Evolutionary conservation across 768 basidiomycete genomes (phyloP).

Genomic region (Russula earlei): DNA sequence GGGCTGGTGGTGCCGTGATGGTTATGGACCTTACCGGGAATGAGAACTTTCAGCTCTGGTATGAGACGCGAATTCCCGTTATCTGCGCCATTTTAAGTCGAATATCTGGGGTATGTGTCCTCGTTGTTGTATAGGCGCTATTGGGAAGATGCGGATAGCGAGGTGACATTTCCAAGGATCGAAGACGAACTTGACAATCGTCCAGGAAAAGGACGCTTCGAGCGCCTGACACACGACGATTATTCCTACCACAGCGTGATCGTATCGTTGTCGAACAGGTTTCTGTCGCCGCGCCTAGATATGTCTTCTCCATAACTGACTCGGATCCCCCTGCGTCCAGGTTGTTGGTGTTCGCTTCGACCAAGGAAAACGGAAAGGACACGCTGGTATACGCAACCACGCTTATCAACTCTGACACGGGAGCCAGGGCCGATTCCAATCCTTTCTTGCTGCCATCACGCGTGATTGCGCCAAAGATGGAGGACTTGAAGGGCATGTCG

Average conservation of each 20-base stretch:
- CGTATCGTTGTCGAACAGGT: conserved; percentile 33
- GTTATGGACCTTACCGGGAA: conserved; percentile 35
- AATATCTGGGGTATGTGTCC: not conserved
- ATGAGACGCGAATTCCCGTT: not conserved
- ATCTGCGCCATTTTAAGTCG: not conserved
- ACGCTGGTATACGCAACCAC: conserved; percentile 30
- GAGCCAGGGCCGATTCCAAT: conserved; percentile 24
- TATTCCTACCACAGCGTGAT: conserved; percentile 26
- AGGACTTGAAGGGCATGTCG: conserved; percentile 27
- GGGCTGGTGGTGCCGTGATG: conserved; percentile 30
- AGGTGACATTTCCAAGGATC: conserved; percentile 27
- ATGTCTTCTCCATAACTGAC: not conserved
- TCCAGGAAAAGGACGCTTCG: conserved; percentile 33
- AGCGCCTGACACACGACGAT: conserved; percentile 34
- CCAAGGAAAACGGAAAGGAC: conserved; percentile 34
- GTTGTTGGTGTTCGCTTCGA: conserved; percentile 32
- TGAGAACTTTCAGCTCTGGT: conserved; percentile 36
- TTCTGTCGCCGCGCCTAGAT: not conserved
- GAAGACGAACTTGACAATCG: conserved; percentile 32
- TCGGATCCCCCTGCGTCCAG: conserved; percentile 15
- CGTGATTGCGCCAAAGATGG: conserved; percentile 28
- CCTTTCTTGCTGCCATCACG: conserved; percentile 28
- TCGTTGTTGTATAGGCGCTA: conserved; percentile 27
- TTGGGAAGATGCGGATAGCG: conserved; percentile 31
- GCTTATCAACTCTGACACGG: conserved; percentile 27